These are phyloP conservation scores for Alternaria brassicicola DNA, from an alignment of 2,329 filamentous ascomycete species.

Conservation along the genomic window DNA sequence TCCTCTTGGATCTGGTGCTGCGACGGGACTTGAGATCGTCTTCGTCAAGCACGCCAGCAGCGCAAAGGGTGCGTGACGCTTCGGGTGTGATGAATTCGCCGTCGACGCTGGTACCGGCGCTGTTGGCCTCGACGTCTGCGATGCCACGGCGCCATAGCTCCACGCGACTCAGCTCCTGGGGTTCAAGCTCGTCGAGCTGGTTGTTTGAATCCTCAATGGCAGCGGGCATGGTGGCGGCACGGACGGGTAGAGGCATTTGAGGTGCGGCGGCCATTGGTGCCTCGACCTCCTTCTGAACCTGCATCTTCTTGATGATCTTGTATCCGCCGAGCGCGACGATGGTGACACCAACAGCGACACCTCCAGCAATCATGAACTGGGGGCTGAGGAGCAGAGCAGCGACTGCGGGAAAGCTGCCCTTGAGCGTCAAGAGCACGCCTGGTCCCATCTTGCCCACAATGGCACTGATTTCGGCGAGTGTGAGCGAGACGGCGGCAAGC, in stretches of 20 bases:
- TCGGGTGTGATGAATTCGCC: constrained; percentile 69
- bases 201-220: constrained; percentile 25
- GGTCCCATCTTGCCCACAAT: constrained; percentile 85
- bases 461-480: constrained; percentile 87
- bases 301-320: constrained; percentile 93
- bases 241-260: constrained; percentile 20
- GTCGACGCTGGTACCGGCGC: constrained; percentile 65
- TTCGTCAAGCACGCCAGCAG: constrained; percentile 55
- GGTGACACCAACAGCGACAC: constrained; percentile 88
- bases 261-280: constrained; percentile 10
- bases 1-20: constrained; percentile 28
- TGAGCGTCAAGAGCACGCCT: constrained; percentile 74
- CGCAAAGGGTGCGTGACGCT: constrained; percentile 55
- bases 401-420: constrained; percentile 81
- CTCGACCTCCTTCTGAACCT: constrained; percentile 51
- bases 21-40: constrained; percentile 53
- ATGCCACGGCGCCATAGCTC: constrained; percentile 70
- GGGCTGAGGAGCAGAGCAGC: constrained; percentile 87
- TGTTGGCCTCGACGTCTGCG: constrained; percentile 61
- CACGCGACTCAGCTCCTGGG: constrained; percentile 62
- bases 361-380: constrained; percentile 91
- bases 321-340: constrained; percentile 95
- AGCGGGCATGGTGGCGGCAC: constrained; percentile 16
- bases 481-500: constrained; percentile 90
- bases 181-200: constrained; percentile 63